Evolutionary conservation across 305 asterid genomes (phyloP), one percentile per base, ranked within the genome.

Genomic region (Rubia peregrina): DNA sequence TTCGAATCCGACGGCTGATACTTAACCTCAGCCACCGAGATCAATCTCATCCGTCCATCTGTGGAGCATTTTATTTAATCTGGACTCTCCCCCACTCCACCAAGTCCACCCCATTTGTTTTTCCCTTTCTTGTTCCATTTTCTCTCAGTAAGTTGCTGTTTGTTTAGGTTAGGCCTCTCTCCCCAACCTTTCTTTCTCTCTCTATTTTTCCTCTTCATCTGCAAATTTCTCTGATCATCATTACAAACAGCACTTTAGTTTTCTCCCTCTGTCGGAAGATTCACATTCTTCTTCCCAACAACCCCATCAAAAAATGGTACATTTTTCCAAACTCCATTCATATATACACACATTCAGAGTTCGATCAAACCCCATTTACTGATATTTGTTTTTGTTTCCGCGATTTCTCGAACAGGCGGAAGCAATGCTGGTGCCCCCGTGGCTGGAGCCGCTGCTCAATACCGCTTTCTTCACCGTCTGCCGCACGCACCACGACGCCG

Each of bases 401-500:
- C 21, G 57, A 16, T 51, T 16, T 16, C 22, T 71, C 73, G 79
- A 36, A 69, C 16, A 46, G 62, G 73, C 59, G 53, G 74, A 65
- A 7, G 69, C 86, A 84, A 85, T 83, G 97, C 73, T 53, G 90
- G 91, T 83, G 43, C 96, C 98, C 3, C 90, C 96, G 19, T 93
- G 98, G 98, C 85, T 93, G 5, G 98, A 91, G 70, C 81, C 75
- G 33, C 77, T 93, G 67, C 76, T 93, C 7, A 83, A 68, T 73
- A 84, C 95, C 0, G 53, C 77, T 4, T 93, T 93, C 84, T 93
- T 93, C 88, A 59, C 71, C 5, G 82, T 80, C 6, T 93, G 98
- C 86, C 84, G 87, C 79, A 84, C 81, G 0, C 98, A 93, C 88
- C 80, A 87, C 19, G 97, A 85, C 70, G 93, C 96, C 43, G 90